Evolutionary conservation across 257 asterid species (phyloP).

Genomic region (Ligustrum vulgare): DNA sequence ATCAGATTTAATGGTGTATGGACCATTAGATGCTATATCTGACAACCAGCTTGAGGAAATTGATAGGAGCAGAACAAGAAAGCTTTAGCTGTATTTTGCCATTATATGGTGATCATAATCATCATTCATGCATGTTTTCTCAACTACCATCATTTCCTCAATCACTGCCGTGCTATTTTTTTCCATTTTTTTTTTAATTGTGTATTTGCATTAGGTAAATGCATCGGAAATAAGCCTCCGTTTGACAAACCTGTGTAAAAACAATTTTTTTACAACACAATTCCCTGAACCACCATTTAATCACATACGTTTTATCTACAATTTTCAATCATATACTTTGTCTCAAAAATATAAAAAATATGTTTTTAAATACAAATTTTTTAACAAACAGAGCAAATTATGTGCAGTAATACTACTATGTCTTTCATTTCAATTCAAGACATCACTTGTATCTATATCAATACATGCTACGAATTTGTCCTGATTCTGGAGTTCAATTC

Average conservation of each 20-base stretch:
- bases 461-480: neutral
- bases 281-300: too few relatives aligned
- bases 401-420: too few relatives aligned
- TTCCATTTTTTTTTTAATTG: too few relatives aligned
- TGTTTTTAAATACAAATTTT: too few relatives aligned
- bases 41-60: neutral
- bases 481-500: neutral
- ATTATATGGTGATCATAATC: neutral
- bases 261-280: too few relatives aligned
- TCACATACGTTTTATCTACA: too few relatives aligned
- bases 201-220: too few relatives aligned
- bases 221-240: too few relatives aligned
- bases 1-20: neutral
- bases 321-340: too few relatives aligned
- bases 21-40: constrained; percentile 1
- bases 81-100: neutral
- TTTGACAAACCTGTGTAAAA: too few relatives aligned
- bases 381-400: too few relatives aligned
- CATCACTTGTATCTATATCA: neutral
- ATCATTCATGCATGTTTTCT: neutral
- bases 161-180: neutral
- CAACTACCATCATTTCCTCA: constrained; percentile 1
- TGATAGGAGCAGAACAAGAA: neutral
- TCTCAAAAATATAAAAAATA: too few relatives aligned
- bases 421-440: neutral